Conservation (phyloP, 1,284 basidiomycete species). For the Blastosporella zonata region DNA sequence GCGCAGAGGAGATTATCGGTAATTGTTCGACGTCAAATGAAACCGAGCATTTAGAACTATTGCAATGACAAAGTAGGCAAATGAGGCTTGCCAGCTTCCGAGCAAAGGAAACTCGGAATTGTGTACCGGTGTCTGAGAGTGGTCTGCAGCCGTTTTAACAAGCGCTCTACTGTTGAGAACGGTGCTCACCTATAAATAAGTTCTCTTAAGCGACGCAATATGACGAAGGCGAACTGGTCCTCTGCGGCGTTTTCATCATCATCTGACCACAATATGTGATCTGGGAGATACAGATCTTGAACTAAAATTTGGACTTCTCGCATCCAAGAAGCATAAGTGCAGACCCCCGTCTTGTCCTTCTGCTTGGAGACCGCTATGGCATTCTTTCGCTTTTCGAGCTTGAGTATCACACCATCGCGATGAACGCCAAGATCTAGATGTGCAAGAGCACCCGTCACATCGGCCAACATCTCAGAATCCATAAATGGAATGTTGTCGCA, state of each 20-base stretch:
- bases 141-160: conserved; percentile 27
- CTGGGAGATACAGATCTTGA: conserved; percentile 38
- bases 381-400: conserved; percentile 15
- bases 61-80: conserved; percentile 43
- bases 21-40: conserved; percentile 25
- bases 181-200: conserved; percentile 40
- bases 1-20: conserved; percentile 36
- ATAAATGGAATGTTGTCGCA: conserved; percentile 16
- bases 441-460: conserved; percentile 14
- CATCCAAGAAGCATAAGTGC: conserved; percentile 26
- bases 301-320: conserved; percentile 27
- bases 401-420: conserved; percentile 6
- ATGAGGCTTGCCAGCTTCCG: conserved; percentile 35
- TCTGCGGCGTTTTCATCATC: conserved; percentile 38
- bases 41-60: conserved; percentile 30
- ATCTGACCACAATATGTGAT: conserved; percentile 45
- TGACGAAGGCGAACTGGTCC: conserved; percentile 31
- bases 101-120: conserved; percentile 33
- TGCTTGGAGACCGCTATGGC: not conserved
- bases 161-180: not conserved
- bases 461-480: conserved; percentile 15
- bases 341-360: not conserved
- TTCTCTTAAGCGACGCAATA: conserved; percentile 35
- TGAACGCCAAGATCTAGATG: conserved; percentile 9
- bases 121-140: conserved; percentile 27